Conservation (phyloP, 2,329 filamentous ascomycete species). For the Apiospora hydei region DNA sequence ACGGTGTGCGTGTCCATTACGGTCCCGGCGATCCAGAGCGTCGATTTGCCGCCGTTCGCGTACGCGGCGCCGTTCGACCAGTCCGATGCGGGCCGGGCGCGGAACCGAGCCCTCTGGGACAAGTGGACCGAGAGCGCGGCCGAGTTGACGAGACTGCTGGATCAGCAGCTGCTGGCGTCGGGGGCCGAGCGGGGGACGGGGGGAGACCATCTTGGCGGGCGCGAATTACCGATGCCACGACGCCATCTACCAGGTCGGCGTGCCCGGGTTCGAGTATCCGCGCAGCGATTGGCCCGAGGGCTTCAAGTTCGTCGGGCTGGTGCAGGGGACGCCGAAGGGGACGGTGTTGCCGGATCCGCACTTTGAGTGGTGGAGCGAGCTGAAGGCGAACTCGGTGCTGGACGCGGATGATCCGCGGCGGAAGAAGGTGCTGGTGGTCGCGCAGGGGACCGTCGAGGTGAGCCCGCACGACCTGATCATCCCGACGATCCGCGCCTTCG, state of each 20-base stretch:
- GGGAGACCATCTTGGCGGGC: slow-evolving; percentile 41
- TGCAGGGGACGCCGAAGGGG: slow-evolving; percentile 35
- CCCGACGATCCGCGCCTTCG: slow-evolving; percentile 46
- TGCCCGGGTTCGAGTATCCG: slow-evolving; percentile 48
- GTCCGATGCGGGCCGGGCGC: slow-evolving; percentile 35
- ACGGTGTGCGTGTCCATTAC: slow-evolving; percentile 47
- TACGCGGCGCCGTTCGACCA: slow-evolving; percentile 42
- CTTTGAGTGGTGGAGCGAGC: slow-evolving; percentile 45
- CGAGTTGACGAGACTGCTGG: slow-evolving; percentile 38
- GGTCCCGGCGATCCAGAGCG: slow-evolving; percentile 44
- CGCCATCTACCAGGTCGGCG: slow-evolving; percentile 46
- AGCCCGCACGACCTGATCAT: slow-evolving; percentile 47
- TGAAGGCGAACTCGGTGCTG: slow-evolving; percentile 38
- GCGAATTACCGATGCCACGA: slow-evolving; percentile 46
- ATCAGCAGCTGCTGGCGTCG: slow-evolving; percentile 38
- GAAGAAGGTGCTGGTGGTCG: slow-evolving; percentile 47
- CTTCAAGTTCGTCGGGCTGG: slow-evolving; percentile 46
- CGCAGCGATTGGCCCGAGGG: slow-evolving; percentile 45
- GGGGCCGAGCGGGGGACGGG: slow-evolving; percentile 35
- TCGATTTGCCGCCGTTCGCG: slow-evolving; percentile 45
- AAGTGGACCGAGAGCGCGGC: slow-evolving; percentile 37
- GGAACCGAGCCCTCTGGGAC: slow-evolving; percentile 40
- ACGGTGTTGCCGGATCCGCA: slow-evolving; percentile 29
- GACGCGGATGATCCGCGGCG: slow-evolving; percentile 22
- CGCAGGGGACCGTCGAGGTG: slow-evolving; percentile 50